Conservation (phyloP, 352 stramenopile genomes). For the Thalassiosira pacifica region DNA sequence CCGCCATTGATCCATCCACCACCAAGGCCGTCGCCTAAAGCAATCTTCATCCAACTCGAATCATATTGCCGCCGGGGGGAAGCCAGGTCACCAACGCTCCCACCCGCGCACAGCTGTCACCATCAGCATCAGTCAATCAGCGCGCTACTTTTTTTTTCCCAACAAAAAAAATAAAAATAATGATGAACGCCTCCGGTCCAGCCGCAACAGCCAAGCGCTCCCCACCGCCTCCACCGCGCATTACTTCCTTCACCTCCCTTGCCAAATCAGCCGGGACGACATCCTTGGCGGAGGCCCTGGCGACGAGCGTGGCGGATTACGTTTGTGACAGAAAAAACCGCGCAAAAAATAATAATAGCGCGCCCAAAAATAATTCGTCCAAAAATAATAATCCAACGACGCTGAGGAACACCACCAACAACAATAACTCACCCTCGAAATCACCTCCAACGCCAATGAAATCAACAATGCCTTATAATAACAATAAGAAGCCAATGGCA, state of each 20-base stretch:
- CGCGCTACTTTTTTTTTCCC: background rate
- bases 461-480: background rate
- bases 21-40: too few relatives aligned
- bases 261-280: conserved; percentile 25
- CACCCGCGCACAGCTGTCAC: background rate
- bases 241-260: conserved; percentile 23
- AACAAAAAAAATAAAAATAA: conserved; percentile 17
- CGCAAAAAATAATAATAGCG: background rate
- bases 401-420: background rate
- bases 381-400: too few relatives aligned
- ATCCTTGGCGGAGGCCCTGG: conserved; percentile 51
- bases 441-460: background rate
- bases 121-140: background rate
- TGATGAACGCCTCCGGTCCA: conserved; percentile 19
- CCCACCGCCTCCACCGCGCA: background rate
- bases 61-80: background rate
- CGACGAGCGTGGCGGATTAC: conserved; percentile 50
- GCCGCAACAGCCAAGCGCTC: background rate
- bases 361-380: too few relatives aligned
- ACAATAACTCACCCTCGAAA: background rate
- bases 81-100: conserved; percentile 35
- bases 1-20: background rate
- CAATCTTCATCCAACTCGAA: conserved; percentile 1
- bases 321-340: conserved; percentile 21
- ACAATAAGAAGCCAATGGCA: background rate